Evolutionary conservation across 192 early-diverging fungal species (phyloP), one percentile per base, ranked within the genome.

Genomic region (Backusella morwellensis): DNA sequence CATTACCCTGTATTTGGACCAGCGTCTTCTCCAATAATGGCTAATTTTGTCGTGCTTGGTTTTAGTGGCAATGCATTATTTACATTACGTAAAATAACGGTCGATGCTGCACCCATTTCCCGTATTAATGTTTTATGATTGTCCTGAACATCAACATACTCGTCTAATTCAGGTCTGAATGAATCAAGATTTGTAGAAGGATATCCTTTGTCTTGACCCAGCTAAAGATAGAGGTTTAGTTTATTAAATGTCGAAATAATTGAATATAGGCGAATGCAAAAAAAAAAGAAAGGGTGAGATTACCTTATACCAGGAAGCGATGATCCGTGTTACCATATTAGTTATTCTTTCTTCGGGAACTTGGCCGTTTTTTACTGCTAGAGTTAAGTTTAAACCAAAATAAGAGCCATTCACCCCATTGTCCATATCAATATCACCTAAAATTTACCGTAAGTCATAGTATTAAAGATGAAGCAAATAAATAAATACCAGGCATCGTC

Each of bases 401-500:
- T 44, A 72, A 71, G 67, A 19, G 7, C 68, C 40, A 17, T 26
- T 19, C 12, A 23, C 42, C 32, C 26, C 38, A 66, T 63, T 41
- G 11, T 70, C 63, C 21, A 72, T 67, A n/a, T 38, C 34, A n/a
- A 44, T 73, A 35, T 77, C 70, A 32, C 89, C 89, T 56, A 56
- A 56, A 56, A 3, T 2, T 23, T 23, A n/a, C 19, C 8, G 6
- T 23, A 26, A 23, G n/a, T 11, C 19, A 56, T 26, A 56, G 8
- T 21, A 56, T 2, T 21, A 56, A 56, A 56, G n/a, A 56, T 9
- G 7, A 56, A 56, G 6, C 19, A 56, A n/a, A 23, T 3, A 23
- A 56, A 21, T 56, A 56, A 56, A 56, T 56, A 56, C 54, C 54
- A 9, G 89, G 86, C 89, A 90, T 90, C 70, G 85, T 87, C 86